phyloP scores from a whole-genome alignment of 345 rosid genomes.

The Lumnitzera littorea region DNA sequence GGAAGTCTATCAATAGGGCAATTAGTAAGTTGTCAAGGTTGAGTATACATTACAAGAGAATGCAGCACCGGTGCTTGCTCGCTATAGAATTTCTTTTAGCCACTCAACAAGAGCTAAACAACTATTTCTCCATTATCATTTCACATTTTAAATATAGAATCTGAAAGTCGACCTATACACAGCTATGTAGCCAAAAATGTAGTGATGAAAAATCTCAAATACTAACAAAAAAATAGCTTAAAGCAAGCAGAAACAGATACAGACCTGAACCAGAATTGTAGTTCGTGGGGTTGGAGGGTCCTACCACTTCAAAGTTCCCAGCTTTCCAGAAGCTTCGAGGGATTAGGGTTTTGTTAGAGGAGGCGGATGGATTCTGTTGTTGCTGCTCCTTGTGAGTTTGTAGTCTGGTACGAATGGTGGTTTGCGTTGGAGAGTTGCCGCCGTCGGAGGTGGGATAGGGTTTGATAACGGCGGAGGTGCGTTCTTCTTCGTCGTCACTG shows the following conservation, averaged over 20 bases:
- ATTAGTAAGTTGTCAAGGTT: too few species aligned
- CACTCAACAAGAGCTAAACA: too few species aligned
- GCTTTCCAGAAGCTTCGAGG: conserved; percentile 90
- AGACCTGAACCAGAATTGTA: conserved; percentile 20
- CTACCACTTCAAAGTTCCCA: conserved; percentile 30
- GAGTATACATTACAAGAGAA: too few species aligned
- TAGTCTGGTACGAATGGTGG: not conserved
- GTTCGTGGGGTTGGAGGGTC: conserved; percentile 8
- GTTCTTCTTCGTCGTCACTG: conserved; percentile 37
- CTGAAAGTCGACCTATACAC: too few species aligned
- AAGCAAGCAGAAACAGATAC: not conserved
- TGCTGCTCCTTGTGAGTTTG: conserved; percentile 11
- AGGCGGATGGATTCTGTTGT: conserved; percentile 10
- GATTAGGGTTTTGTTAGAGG: conserved; percentile 25
- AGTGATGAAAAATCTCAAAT: not conserved
- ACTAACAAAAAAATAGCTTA: not conserved
- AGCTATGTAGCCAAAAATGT: not conserved
- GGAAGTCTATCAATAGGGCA: too few species aligned
- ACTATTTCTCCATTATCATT: too few species aligned
- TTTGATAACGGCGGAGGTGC: not conserved
- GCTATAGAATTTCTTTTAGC: too few species aligned
- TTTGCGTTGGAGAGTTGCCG: not conserved
- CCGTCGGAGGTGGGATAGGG: not conserved
- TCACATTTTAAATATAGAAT: too few species aligned
- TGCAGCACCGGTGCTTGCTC: too few species aligned